A percentile compares a stretch with the other conserved stretches of the same genome.
phyloP scores from a whole-genome alignment of 139 green algal species.

The Closterium sp. region DNA sequence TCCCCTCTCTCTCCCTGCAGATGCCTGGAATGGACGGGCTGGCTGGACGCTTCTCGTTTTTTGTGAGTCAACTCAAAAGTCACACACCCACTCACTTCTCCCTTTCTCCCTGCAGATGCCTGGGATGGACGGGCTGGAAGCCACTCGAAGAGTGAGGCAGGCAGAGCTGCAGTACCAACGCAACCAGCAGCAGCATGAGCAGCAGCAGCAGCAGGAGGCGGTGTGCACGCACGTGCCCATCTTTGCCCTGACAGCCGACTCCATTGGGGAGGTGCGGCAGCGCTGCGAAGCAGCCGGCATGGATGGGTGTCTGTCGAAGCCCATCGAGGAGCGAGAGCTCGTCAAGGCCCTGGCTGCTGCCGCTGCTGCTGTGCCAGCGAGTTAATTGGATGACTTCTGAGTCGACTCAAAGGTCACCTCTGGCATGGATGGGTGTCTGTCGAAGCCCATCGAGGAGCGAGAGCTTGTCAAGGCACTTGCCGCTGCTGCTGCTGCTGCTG shows the following conservation, averaged over 20 bases:
- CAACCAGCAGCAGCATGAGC: background rate
- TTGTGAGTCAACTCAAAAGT: too few species aligned
- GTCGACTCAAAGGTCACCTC: background rate
- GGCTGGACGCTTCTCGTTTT: slow-evolving; percentile 34
- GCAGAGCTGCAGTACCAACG: slow-evolving; percentile 1
- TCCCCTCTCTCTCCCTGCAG: background rate
- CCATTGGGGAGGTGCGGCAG: slow-evolving; percentile 31
- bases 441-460: too few species aligned
- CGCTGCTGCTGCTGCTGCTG: too few species aligned
- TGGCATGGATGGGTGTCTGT: slow-evolving; percentile 29
- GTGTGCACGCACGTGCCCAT: slow-evolving; percentile 12
- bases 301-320: slow-evolving; percentile 39
- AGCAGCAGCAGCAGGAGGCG: background rate
- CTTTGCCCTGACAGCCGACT: slow-evolving; percentile 42
- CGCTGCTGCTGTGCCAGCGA: too few species aligned
- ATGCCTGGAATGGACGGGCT: slow-evolving; percentile 46
- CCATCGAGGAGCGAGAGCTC: slow-evolving; percentile 42
- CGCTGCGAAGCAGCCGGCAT: slow-evolving; percentile 38
- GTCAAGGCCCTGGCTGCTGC: too few species aligned
- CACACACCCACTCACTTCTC: too few species aligned
- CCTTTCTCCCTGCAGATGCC: background rate
- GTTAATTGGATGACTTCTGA: too few species aligned
- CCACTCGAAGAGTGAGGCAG: slow-evolving; percentile 13
- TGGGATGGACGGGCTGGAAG: slow-evolving; percentile 45
- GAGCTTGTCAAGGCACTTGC: too few species aligned